A percentile compares a stretch with the other conserved stretches of the same genome.
Evolutionary conservation across 148 eudicot species (phyloP).

Genomic region (Spergularia marina): DNA sequence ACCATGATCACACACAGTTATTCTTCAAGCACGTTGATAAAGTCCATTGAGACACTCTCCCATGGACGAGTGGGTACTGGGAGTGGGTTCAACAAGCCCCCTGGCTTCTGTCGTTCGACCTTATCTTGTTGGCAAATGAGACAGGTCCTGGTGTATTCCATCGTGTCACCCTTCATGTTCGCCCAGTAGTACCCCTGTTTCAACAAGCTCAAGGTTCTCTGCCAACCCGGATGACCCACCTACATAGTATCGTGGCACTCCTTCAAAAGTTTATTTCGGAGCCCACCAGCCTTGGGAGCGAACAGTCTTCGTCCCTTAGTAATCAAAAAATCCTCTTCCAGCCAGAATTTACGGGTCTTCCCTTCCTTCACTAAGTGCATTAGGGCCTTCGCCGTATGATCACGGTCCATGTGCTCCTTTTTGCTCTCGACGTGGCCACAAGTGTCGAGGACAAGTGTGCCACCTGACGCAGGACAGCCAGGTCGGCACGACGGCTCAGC

Average conservation of each 20-base stretch:
- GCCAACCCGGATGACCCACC: neutral
- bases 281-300: neutral
- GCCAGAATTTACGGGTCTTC: neutral
- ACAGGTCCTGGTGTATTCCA: too few species aligned
- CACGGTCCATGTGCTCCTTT: neutral
- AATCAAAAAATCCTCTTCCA: too few species aligned
- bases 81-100: too few species aligned
- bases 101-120: too few species aligned
- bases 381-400: neutral
- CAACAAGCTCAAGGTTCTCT: neutral
- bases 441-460: neutral
- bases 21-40: too few species aligned
- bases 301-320: neutral
- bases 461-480: neutral
- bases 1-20: too few species aligned
- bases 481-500: neutral
- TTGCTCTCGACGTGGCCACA: neutral
- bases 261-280: neutral
- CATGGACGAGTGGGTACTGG: too few species aligned
- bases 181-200: too few species aligned
- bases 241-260: neutral
- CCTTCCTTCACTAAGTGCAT: neutral
- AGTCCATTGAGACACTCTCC: too few species aligned
- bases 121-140: too few species aligned
- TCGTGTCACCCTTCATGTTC: too few species aligned